Evolutionary conservation across 2,329 filamentous ascomycete species (phyloP).

Genomic region (Stachybotrys echinatus): DNA sequence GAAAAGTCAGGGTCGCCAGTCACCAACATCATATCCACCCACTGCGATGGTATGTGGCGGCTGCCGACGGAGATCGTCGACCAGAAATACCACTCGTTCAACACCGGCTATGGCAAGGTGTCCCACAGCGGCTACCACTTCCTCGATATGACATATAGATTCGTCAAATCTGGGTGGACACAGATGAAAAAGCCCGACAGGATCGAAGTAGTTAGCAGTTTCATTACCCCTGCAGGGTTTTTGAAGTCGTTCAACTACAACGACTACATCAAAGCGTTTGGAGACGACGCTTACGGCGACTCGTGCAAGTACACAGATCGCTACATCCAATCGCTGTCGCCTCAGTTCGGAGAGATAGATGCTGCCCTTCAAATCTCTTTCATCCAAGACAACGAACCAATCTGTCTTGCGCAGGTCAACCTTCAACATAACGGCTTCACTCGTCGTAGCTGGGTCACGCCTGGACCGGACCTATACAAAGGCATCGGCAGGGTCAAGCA

Average conservation of each 20-base stretch:
- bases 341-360: slow-evolving; percentile 2
- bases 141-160: slow-evolving; percentile 2
- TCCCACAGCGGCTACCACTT: slow-evolving; percentile 6
- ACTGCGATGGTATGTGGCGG: slow-evolving; percentile 4
- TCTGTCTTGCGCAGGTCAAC: slow-evolving; percentile 2
- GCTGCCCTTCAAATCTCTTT: slow-evolving; percentile 4
- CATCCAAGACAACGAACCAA: not conserved
- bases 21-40: slow-evolving; percentile 4
- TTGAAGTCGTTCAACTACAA: slow-evolving; percentile 3
- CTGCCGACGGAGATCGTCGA: slow-evolving; percentile 3
- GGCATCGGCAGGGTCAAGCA: slow-evolving; percentile 8
- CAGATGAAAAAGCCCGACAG: slow-evolving; percentile 2
- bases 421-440: slow-evolving; percentile 1
- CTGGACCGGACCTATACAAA: slow-evolving; percentile 5
- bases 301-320: not conserved
- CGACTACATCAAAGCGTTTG: not conserved
- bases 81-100: slow-evolving; percentile 3
- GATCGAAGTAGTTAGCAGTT: slow-evolving; percentile 4
- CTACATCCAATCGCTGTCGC: not conserved
- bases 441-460: slow-evolving; percentile 3
- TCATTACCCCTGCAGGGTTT: slow-evolving; percentile 2
- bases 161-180: not conserved
- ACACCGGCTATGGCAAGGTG: slow-evolving; percentile 3
- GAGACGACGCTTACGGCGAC: slow-evolving; percentile 3
- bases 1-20: slow-evolving; percentile 4